These are phyloP conservation scores for Tylopilus intermedius DNA, from an alignment of 768 basidiomycete species.

Conservation along the genomic window DNA sequence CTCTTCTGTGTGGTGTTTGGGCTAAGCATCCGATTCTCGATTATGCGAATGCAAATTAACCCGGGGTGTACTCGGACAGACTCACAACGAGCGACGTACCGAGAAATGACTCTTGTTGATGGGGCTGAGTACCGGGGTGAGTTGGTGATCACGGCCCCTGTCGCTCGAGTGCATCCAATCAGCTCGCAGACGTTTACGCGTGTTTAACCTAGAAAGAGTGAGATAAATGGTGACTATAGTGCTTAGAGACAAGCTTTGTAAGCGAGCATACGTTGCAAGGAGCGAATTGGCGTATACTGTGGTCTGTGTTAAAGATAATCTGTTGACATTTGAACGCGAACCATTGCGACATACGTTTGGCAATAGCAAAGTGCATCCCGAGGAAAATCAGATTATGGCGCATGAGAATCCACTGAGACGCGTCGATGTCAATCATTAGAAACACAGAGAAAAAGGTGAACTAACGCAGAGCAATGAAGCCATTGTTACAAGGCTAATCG, in stretches of 20 bases:
- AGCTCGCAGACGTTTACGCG: constrained; percentile 26
- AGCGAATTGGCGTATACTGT: constrained; percentile 32
- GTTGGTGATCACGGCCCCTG: constrained; percentile 14
- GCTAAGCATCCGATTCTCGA: constrained; percentile 23
- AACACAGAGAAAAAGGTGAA: not conserved
- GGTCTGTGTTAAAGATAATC: not conserved
- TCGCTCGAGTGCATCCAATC: constrained; percentile 25
- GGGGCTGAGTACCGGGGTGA: constrained; percentile 8
- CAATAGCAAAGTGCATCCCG: constrained; percentile 33
- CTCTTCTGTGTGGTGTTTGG: constrained; percentile 17
- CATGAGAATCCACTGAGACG: constrained; percentile 27
- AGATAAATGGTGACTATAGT: not conserved
- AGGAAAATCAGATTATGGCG: constrained; percentile 34
- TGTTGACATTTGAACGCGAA: not conserved
- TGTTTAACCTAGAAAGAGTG: constrained; percentile 22
- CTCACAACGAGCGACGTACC: constrained; percentile 9
- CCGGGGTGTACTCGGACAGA: not conserved
- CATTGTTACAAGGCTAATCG: constrained; percentile 26
- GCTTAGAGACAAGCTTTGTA: not conserved
- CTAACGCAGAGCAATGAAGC: constrained; percentile 31
- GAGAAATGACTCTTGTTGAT: constrained; percentile 19
- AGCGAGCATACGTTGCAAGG: constrained; percentile 27
- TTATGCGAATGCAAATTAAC: not conserved
- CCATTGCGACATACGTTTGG: constrained; percentile 21
- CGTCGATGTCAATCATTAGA: not conserved